These are phyloP conservation scores for Pleurotus cornucopiae DNA, from an alignment of 768 basidiomycete genomes.

Conservation along the genomic window DNA sequence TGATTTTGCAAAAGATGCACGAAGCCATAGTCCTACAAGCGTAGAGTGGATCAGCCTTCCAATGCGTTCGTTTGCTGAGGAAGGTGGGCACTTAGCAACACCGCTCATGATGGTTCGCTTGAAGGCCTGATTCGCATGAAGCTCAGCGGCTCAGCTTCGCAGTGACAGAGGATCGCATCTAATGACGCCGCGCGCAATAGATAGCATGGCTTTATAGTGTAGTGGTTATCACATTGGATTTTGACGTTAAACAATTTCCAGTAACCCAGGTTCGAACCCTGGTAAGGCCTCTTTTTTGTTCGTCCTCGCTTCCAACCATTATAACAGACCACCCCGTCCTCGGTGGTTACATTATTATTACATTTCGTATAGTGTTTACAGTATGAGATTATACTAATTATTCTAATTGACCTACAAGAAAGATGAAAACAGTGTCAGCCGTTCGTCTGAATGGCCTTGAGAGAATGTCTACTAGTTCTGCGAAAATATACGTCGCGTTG, in stretches of 20 bases:
- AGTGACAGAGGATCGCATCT: neutral
- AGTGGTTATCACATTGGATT: constrained; percentile 8
- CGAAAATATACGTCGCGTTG: constrained; percentile 2
- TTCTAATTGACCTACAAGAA: neutral
- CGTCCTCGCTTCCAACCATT: no score
- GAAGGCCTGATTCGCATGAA: neutral
- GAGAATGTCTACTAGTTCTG: neutral
- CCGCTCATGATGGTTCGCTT: constrained; percentile 18
- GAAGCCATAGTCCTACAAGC: constrained; percentile 44
- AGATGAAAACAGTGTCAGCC: no score
- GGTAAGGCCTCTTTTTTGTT: constrained; percentile 1
- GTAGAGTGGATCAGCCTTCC: neutral
- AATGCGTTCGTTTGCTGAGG: neutral
- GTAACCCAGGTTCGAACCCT: constrained; percentile 8
- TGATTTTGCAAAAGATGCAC: constrained; percentile 95
- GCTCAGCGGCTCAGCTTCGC: no score
- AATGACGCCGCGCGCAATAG: neutral
- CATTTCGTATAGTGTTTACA: neutral
- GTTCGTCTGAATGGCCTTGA: no score
- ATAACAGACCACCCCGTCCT: no score
- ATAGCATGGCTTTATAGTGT: constrained; percentile 1
- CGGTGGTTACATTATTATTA: no score
- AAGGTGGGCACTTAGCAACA: constrained; percentile 31
- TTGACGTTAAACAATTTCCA: constrained; percentile 3
- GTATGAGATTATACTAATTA: neutral